Base-by-base conservation (phyloP, 495 filamentous ascomycete species). In the Talaromyces proteolyticus region DNA sequence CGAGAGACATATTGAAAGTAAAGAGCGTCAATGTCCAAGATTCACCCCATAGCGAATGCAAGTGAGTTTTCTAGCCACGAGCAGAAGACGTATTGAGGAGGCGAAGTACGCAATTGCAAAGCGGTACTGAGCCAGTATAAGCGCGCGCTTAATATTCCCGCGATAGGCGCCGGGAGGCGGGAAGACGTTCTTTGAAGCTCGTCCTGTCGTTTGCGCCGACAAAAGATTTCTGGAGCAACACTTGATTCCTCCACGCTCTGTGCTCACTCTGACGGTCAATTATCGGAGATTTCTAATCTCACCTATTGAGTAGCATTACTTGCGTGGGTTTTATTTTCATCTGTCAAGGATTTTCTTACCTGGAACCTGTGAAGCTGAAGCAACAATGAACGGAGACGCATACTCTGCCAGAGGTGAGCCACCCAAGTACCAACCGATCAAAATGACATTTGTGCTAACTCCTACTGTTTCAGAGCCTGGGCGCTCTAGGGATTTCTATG, bases 351-450 rank as follows among this genome's bases (percentile, higher is more conserved):
- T 47, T 39, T 16, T 6, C n/a, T 18, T 47, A 44, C 50, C 52
- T 44, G 53, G 48, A 57, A 51, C 64, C 62, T 57, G 60, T 56
- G 39, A 34, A 43, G 49, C 42, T 39, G 56, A 64, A 54, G 60
- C 63, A 70, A 84, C 51, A 53, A 95, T 95, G 89, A 93, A 92
- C 85, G 87, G 87, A 61, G 88, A 93, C 63, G 84, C 73, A 58
- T 92, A 92, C 68, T 84, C 87, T 53, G 81, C 86, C 65, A 83
- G 88, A 83, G 87, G 86, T 85, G 73, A 67, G 73, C 59, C 53
- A 46, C 49, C n/a, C 44, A 24, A 17, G 20, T 22, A n/a, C 14
- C 3, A 7, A 49, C 12, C 17, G 3, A 38, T 7, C 12, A 3
- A 7, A 11, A 3, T 22, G 3, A 23, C 17, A 11, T 21, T 12